Conservation (phyloP, 1,139 yeast species). For the Scheffersomyces titani region DNA sequence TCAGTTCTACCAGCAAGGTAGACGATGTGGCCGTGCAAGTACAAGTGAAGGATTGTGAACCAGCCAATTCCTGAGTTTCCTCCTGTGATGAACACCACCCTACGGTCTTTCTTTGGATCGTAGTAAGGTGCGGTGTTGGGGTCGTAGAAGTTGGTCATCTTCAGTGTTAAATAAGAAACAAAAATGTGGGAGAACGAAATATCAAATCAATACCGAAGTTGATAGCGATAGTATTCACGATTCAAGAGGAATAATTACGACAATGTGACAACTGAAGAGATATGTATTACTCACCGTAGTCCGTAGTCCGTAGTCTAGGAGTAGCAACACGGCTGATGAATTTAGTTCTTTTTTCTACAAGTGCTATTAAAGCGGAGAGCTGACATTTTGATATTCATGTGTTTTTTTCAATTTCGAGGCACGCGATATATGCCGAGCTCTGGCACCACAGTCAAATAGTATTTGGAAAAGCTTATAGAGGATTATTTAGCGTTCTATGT, state of each 20-base stretch:
- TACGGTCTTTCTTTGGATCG: slow-evolving; percentile 43
- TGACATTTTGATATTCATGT: neutral
- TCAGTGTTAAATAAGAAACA: neutral
- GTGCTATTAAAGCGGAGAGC: neutral
- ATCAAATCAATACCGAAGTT: neutral
- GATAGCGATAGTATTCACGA: neutral
- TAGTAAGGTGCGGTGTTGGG: slow-evolving; percentile 36
- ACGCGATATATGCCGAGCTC: neutral
- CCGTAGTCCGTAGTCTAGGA: neutral
- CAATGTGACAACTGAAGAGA: neutral
- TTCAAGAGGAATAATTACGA: too few species aligned
- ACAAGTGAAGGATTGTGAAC: slow-evolving; percentile 72
- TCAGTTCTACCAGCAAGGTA: slow-evolving; percentile 72
- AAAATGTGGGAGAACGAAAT: neutral
- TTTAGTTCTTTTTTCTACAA: too few species aligned
- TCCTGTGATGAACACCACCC: slow-evolving; percentile 74
- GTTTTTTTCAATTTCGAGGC: neutral
- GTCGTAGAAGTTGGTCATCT: slow-evolving; percentile 15
- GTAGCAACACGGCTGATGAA: neutral
- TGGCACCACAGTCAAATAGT: neutral
- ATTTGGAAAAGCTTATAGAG: neutral
- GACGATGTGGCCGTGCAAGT: slow-evolving; percentile 74
- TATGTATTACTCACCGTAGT: neutral
- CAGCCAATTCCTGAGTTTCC: slow-evolving; percentile 83
- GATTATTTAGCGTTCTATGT: neutral